A percentile compares a stretch with the other conserved stretches of the same genome.
These are phyloP conservation scores for Lactarius vividus DNA, from an alignment of 768 basidiomycete species.

Conservation along the genomic window DNA sequence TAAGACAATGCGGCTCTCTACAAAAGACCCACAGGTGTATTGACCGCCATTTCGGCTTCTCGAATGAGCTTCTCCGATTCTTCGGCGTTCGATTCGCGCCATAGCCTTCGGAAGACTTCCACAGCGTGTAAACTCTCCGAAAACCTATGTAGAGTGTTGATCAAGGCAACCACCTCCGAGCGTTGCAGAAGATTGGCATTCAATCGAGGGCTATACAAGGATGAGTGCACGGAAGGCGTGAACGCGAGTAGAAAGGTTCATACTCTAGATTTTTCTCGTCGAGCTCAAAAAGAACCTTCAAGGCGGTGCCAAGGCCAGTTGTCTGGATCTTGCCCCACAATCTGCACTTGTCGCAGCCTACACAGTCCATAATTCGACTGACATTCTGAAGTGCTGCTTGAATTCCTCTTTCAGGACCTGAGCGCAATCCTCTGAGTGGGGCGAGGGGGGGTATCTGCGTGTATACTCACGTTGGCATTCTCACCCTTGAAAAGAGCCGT, in stretches of 20 bases:
- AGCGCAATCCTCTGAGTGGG: neutral
- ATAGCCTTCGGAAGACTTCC: conserved; percentile 81
- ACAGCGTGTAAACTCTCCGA: conserved; percentile 83
- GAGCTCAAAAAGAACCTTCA: conserved; percentile 94
- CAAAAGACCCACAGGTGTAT: conserved; percentile 32
- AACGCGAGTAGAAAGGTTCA: neutral
- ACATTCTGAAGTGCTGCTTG: conserved; percentile 95
- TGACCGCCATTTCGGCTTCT: conserved; percentile 43
- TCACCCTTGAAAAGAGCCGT: conserved; percentile 83
- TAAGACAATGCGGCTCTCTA: conserved; percentile 35
- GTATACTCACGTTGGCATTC: conserved; percentile 63
- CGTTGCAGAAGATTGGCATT: conserved; percentile 83
- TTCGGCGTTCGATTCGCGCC: conserved; percentile 52
- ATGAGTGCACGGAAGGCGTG: conserved; percentile 16
- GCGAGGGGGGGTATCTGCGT: neutral
- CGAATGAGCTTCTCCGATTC: conserved; percentile 43
- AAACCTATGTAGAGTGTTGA: conserved; percentile 92
- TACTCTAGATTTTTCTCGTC: conserved; percentile 88
- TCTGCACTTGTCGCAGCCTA: conserved; percentile 98
- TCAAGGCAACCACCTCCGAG: conserved; percentile 90
- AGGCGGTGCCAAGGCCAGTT: conserved; percentile 88
- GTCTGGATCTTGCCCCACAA: conserved; percentile 98
- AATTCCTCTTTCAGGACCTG: conserved; percentile 93
- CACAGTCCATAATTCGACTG: conserved; percentile 95
- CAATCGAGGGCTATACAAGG: conserved; percentile 53